These are phyloP conservation scores for Globisporangium okanoganense DNA, from an alignment of 352 stramenopile species.

Conservation along the genomic window DNA sequence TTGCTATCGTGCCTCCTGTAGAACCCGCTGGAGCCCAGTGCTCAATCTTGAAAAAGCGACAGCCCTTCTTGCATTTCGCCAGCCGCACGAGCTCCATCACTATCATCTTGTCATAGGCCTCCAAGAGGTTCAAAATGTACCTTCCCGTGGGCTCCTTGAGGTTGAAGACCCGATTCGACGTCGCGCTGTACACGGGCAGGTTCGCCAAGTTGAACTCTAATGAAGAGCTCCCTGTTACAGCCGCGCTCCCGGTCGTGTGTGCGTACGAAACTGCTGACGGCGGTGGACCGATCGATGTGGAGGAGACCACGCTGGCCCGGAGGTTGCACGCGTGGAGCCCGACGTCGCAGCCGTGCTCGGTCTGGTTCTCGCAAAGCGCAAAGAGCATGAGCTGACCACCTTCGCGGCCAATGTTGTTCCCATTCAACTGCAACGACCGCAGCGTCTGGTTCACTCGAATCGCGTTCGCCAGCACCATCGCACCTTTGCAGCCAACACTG, in stretches of 20 bases:
- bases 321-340: conserved; percentile 66
- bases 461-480: conserved; percentile 64
- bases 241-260: background rate
- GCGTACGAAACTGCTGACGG: background rate
- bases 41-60: conserved; percentile 59
- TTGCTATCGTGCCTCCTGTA: conserved; percentile 13
- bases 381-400: conserved; percentile 66
- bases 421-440: conserved; percentile 61
- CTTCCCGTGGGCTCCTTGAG: conserved; percentile 61
- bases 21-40: conserved; percentile 26
- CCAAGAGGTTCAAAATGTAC: conserved; percentile 58
- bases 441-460: conserved; percentile 59
- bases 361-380: conserved; percentile 55
- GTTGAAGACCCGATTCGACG: conserved; percentile 53
- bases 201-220: conserved; percentile 26
- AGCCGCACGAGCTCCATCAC: conserved; percentile 69
- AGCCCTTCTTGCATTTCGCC: conserved; percentile 66
- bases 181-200: conserved; percentile 42
- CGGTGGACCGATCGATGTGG: conserved; percentile 4
- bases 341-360: conserved; percentile 47
- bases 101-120: conserved; percentile 83
- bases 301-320: conserved; percentile 19
- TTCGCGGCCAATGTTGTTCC: conserved; percentile 71
- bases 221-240: background rate
- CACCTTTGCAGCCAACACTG: conserved; percentile 68